Evolutionary conservation across 1,284 basidiomycete species (phyloP), one percentile per base, ranked within the genome.

Genomic region (Malassezia caprae): DNA sequence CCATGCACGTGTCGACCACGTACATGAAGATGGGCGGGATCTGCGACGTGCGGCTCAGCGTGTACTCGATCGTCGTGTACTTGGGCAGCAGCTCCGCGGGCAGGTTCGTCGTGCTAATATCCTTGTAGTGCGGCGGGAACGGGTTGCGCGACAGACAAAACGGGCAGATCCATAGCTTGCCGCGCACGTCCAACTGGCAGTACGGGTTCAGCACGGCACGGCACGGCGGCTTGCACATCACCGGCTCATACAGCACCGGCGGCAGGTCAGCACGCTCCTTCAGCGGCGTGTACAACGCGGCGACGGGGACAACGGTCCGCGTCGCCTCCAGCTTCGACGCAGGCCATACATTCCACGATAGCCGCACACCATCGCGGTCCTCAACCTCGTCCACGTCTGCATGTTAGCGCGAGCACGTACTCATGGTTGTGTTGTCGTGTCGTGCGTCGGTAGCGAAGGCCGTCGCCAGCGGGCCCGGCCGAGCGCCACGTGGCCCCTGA

Each of bases 51-150:
- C 93, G 84, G 39, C 86, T 82, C 48, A 98, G 85, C 10, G 91
- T 96, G 79, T 98, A 96, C 78, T 98, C 93, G 78, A 98, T 96
- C 15, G 93, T 98, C 43, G 93, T 96, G 81, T 96, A 96, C 78
- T 96, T 94, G 72, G 93, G 91, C 41, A 96, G 77, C 26, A 98
- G 82, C 77, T 98, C 93, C 19, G 90, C 87, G 42, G 93, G 93
- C 23, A 96, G 82, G 77, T 96, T 96, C 62, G 88, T 93, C 78
- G 87, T 88, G 58, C 90, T 90, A 67, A 98, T 94, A 76, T 98
- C 93, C 78, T 96, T 94, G 82, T 98, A 98, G 77, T 98, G 93
- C 0, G 90, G 89, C 8, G 93, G 93, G 79, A 98, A 96, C 2
- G 91, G 85, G 76, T 96, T 98, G 60, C 93, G 85, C 51, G 88